Evolutionary conservation across 2,329 filamentous ascomycete genomes (phyloP), one percentile per base, ranked within the genome.

Genomic region (Clarireedia hainanense): DNA sequence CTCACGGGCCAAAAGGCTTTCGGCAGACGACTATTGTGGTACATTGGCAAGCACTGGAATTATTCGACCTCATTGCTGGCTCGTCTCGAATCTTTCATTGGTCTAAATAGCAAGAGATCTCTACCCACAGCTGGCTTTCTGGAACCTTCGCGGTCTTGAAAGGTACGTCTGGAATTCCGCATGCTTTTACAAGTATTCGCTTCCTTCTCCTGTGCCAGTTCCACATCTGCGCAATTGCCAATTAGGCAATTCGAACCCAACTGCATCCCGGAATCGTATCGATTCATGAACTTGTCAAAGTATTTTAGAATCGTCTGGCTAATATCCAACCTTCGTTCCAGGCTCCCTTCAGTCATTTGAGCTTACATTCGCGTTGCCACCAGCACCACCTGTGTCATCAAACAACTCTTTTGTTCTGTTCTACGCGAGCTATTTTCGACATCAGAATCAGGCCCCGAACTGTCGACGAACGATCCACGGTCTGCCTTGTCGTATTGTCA

Each of bases 311-410:
- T 43, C 26, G 46, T 40, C 50, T 43, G 52, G 43, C 56, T 58
- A 50, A 58, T 36, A 45, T 57, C 30, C 39, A 39, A 15, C 14
- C 12, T 37, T 27, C 43, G 45, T 58, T 34, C 26, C 36, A 43
- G 34, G 40, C 55, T 57, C 20, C 26, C 52, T 52, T 26, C 46
- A 62, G 61, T 48, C 46, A 46, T 61, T 58, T 39, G 48, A 55
- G 48, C 55, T 54, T 47, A 56, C 36, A 56, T 57, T 61, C 55
- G 52, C 57, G 55, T 63, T 47, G 53, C 52, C 57, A 60, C 60
- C 62, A 65, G 60, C 62, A 61, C 24, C 42, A 39, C 58, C 49
- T 57, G 60, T 60, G 63, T 64, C 63, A 66, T 67, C 61, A 55
- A 64, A 59, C 60, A 62, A 60, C 61, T 51, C 43, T 54, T 50